Percentiles rank a stretch among this genome's conserved stretches.
Evolutionary conservation across 495 filamentous ascomycete species (phyloP).

Genomic region (Tetracladium marchalianum): DNA sequence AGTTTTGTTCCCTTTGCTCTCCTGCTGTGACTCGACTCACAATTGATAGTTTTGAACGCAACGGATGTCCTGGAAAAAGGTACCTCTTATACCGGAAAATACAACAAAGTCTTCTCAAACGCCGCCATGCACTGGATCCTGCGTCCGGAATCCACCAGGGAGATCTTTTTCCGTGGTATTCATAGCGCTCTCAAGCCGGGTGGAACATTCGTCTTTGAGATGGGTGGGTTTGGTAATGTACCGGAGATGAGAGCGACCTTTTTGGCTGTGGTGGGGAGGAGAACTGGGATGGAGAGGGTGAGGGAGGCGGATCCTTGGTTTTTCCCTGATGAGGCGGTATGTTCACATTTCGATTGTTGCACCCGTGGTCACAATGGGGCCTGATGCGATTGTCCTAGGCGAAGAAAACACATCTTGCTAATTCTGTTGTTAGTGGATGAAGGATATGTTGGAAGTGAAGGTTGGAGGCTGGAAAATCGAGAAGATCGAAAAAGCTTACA

Average conservation of each 20-base stretch:
- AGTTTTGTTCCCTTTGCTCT: too few relatives aligned
- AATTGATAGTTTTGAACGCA: conserved; percentile 9
- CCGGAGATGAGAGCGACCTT: conserved; percentile 53
- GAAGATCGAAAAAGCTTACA: conserved; percentile 50
- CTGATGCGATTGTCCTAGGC: too few relatives aligned
- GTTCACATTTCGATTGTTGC: neutral
- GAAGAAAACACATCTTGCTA: too few relatives aligned
- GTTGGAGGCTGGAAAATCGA: conserved; percentile 48
- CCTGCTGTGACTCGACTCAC: neutral
- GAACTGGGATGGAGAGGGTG: conserved; percentile 38
- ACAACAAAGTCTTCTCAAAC: conserved; percentile 67
- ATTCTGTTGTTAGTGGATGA: conserved; percentile 21
- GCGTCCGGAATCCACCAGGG: conserved; percentile 19
- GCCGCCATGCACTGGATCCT: conserved; percentile 69
- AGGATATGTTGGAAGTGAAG: conserved; percentile 34
- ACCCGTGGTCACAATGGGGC: neutral
- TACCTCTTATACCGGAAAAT: conserved; percentile 21
- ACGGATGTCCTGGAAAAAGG: conserved; percentile 2
- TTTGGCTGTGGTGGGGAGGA: conserved; percentile 38
- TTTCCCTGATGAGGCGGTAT: conserved; percentile 47
- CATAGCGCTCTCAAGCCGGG: conserved; percentile 41
- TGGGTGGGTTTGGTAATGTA: conserved; percentile 64
- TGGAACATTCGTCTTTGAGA: conserved; percentile 59
- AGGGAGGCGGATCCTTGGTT: conserved; percentile 56
- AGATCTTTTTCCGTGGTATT: conserved; percentile 35